These are phyloP conservation scores for Colletotrichum sp. DNA, from an alignment of 2,329 filamentous ascomycete species.

Conservation along the genomic window DNA sequence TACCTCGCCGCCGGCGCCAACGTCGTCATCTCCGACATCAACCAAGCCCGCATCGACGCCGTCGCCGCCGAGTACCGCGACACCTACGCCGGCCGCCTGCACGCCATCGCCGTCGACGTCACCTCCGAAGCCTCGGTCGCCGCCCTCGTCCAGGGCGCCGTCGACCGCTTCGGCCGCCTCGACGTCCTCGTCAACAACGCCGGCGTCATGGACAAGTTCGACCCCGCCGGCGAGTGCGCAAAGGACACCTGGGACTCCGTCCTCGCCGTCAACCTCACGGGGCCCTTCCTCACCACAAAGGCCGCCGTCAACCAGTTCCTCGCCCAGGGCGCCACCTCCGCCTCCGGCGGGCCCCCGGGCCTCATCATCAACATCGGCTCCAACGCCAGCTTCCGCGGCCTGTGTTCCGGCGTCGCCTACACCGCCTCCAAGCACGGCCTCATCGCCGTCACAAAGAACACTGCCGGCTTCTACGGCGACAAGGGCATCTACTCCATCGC, in stretches of 20 bases:
- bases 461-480: slow-evolving; percentile 58
- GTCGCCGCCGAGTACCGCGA: slow-evolving; percentile 6
- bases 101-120: slow-evolving; percentile 11
- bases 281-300: slow-evolving; percentile 57
- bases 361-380: slow-evolving; percentile 29
- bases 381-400: slow-evolving; percentile 13
- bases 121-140: slow-evolving; percentile 11
- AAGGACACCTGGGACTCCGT: slow-evolving; percentile 57
- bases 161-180: slow-evolving; percentile 25
- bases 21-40: slow-evolving; percentile 38
- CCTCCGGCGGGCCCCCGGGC: slow-evolving; percentile 11
- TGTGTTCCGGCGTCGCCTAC: slow-evolving; percentile 49
- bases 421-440: slow-evolving; percentile 60
- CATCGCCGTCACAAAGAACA: slow-evolving; percentile 61
- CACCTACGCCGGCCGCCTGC: slow-evolving; percentile 18
- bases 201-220: slow-evolving; percentile 62
- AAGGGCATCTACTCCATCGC: slow-evolving; percentile 48
- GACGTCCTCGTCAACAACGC: slow-evolving; percentile 66
- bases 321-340: slow-evolving; percentile 30
- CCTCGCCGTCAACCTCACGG: slow-evolving; percentile 62
- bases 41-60: slow-evolving; percentile 17
- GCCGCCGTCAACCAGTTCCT: slow-evolving; percentile 55
- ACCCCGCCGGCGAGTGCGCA: slow-evolving; percentile 54
- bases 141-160: slow-evolving; percentile 5
- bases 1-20: slow-evolving; percentile 35